phyloP scores from a whole-genome alignment of 2,329 filamentous ascomycete species.

The Leptosphaerulina australis region DNA sequence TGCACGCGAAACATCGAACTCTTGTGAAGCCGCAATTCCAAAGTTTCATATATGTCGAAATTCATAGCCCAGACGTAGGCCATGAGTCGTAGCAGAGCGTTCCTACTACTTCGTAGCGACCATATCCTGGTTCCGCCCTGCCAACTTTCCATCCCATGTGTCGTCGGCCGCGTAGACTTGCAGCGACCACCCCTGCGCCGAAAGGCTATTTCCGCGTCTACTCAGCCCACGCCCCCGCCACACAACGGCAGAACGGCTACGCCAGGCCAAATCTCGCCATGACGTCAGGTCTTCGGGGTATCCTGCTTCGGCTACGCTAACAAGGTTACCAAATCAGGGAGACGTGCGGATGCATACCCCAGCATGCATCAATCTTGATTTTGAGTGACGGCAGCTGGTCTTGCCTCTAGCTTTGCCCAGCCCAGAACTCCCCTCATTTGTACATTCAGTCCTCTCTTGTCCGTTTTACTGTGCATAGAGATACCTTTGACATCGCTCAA shows the following conservation, averaged over 20 bases:
- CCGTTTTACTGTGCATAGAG: conserved; percentile 2
- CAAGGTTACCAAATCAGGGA: conserved; percentile 16
- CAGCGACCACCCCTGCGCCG: conserved; percentile 15
- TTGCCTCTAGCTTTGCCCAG: conserved; percentile 19
- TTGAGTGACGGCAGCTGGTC: conserved; percentile 27
- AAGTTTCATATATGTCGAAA: neutral
- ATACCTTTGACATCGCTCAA: conserved; percentile 4
- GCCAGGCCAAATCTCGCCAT: conserved; percentile 12
- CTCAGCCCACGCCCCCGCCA: conserved; percentile 12
- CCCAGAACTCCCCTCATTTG: conserved; percentile 16
- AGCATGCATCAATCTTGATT: conserved; percentile 48
- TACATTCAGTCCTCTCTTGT: conserved; percentile 16
- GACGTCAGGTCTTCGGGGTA: conserved; percentile 32
- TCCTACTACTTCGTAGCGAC: conserved; percentile 8
- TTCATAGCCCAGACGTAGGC: neutral
- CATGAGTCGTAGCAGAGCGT: neutral
- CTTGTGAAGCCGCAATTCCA: too few relatives aligned
- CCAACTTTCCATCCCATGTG: conserved; percentile 28
- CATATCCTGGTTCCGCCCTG: conserved; percentile 17
- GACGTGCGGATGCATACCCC: conserved; percentile 25
- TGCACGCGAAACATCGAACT: too few relatives aligned
- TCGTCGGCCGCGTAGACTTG: conserved; percentile 25
- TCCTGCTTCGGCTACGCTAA: conserved; percentile 13
- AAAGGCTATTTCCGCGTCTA: conserved; percentile 4
- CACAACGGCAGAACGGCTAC: conserved; percentile 18